A percentile compares a stretch with the other conserved stretches of the same genome.
Conservation (phyloP, 148 eudicot genomes). For the Pouteria glomerata region DNA sequence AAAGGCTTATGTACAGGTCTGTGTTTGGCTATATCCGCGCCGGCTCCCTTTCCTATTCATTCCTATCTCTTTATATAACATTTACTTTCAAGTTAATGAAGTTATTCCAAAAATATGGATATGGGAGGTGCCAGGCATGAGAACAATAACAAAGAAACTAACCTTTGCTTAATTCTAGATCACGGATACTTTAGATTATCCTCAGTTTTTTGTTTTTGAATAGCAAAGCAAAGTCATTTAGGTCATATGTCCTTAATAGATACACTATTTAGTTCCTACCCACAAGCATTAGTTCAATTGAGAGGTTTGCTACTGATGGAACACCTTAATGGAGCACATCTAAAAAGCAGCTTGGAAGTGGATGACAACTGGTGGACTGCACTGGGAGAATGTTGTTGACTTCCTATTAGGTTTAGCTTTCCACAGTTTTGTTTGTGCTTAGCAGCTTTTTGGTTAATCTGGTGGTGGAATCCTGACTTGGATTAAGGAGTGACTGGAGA, state of each 20-base stretch:
- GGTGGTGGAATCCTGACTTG: too few species aligned
- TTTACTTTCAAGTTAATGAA: not conserved
- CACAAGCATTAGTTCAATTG: constrained; percentile 1
- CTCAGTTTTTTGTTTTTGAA: not conserved
- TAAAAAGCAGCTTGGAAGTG: too few species aligned
- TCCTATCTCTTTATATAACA: not conserved
- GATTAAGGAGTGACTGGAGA: too few species aligned
- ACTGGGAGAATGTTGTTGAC: too few species aligned
- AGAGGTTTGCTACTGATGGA: too few species aligned
- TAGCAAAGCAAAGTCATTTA: not conserved
- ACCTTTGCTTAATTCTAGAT: not conserved
- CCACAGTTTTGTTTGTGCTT: too few species aligned
- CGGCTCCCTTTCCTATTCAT: not conserved
- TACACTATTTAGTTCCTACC: constrained; percentile 1
- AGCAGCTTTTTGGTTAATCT: too few species aligned
- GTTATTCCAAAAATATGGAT: not conserved
- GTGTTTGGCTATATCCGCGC: constrained; percentile 18
- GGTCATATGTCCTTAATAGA: not conserved
- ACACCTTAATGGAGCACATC: too few species aligned
- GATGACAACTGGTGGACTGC: too few species aligned
- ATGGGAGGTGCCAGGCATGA: not conserved
- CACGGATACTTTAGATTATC: not conserved
- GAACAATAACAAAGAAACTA: not conserved
- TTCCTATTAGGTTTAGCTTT: too few species aligned
- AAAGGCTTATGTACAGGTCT: constrained; percentile 93